phyloP scores from a whole-genome alignment of 768 basidiomycete genomes.

The Termitomyces titanicus region DNA sequence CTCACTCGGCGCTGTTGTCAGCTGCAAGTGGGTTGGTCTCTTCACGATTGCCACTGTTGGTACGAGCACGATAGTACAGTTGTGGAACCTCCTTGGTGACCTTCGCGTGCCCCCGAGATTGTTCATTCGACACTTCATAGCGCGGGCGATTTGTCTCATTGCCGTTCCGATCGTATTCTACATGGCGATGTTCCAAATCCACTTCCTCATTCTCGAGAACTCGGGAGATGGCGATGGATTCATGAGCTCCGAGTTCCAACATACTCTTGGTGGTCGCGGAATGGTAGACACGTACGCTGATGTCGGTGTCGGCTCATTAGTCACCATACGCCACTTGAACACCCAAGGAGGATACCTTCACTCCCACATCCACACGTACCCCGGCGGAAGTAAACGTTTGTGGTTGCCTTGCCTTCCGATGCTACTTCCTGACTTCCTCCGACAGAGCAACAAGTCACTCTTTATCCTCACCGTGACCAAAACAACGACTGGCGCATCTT shows the following conservation, averaged over 20 bases:
- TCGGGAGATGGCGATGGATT: slow-evolving; percentile 98
- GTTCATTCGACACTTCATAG: slow-evolving; percentile 83
- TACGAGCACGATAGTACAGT: slow-evolving; percentile 73
- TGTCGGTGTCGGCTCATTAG: slow-evolving; percentile 76
- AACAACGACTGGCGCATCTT: slow-evolving; percentile 92
- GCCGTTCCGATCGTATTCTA: slow-evolving; percentile 83
- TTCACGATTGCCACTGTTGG: slow-evolving; percentile 98
- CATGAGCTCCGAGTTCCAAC: slow-evolving; percentile 99
- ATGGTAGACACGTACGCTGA: slow-evolving; percentile 97
- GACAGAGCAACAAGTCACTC: slow-evolving; percentile 94
- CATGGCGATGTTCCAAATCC: slow-evolving; percentile 95
- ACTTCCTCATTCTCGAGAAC: slow-evolving; percentile 84
- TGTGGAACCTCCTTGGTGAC: slow-evolving; percentile 91
- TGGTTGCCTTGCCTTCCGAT: background rate
- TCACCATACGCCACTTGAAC: slow-evolving; percentile 87
- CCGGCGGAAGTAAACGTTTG: slow-evolving; percentile 83
- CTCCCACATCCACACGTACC: slow-evolving; percentile 89
- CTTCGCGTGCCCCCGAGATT: slow-evolving; percentile 68
- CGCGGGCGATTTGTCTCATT: slow-evolving; percentile 89
- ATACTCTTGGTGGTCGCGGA: slow-evolving; percentile 82
- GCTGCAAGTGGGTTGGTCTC: slow-evolving; percentile 97
- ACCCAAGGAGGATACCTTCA: slow-evolving; percentile 99
- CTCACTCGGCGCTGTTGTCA: slow-evolving; percentile 86
- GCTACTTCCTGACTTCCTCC: slow-evolving; percentile 1
- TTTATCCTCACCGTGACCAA: slow-evolving; percentile 98